A percentile compares a stretch with the other conserved stretches of the same genome.
Evolutionary conservation across 1,284 basidiomycete species (phyloP).

Genomic region (Papiliotrema flavescens): DNA sequence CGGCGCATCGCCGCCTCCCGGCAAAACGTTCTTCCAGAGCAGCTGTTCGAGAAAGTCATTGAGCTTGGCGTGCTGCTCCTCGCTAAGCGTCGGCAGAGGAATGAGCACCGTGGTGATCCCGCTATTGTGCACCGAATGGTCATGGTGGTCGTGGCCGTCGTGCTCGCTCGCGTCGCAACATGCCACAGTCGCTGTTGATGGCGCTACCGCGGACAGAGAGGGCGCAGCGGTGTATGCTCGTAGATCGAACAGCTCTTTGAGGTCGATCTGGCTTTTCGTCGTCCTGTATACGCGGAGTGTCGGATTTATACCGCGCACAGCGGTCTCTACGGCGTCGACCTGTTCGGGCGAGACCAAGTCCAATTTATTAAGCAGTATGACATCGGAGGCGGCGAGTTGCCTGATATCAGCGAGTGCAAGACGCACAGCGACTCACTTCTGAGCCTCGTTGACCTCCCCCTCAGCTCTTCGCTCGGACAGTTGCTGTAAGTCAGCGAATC

Average conservation of each 20-base stretch:
- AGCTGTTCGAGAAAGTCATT: conserved; percentile 74
- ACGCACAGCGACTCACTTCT: conserved; percentile 55
- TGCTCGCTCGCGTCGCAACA: conserved; percentile 25
- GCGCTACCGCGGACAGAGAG: conserved; percentile 8
- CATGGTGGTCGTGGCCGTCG: conserved; percentile 19
- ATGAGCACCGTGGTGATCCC: conserved; percentile 65
- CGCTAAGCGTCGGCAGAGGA: conserved; percentile 57
- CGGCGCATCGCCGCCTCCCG: conserved; percentile 32
- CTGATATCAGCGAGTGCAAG: conserved; percentile 48
- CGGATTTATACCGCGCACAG: conserved; percentile 60
- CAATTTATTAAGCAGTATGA: conserved; percentile 82
- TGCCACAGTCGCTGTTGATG: background rate
- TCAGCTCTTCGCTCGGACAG: conserved; percentile 67
- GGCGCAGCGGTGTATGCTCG: conserved; percentile 57
- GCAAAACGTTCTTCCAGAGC: conserved; percentile 63
- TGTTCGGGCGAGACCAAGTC: conserved; percentile 60
- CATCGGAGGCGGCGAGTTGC: conserved; percentile 84
- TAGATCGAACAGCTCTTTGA: conserved; percentile 71
- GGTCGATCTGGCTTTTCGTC: conserved; percentile 61
- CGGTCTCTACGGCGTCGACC: conserved; percentile 52
- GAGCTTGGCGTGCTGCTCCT: conserved; percentile 46
- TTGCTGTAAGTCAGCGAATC: conserved; percentile 57
- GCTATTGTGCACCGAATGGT: conserved; percentile 26
- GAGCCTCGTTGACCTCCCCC: conserved; percentile 69
- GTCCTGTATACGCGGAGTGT: conserved; percentile 69